A percentile compares a stretch with the other conserved stretches of the same genome.
These are phyloP conservation scores for Huntiella abstrusa DNA, from an alignment of 2,329 filamentous ascomycete species.

Conservation along the genomic window DNA sequence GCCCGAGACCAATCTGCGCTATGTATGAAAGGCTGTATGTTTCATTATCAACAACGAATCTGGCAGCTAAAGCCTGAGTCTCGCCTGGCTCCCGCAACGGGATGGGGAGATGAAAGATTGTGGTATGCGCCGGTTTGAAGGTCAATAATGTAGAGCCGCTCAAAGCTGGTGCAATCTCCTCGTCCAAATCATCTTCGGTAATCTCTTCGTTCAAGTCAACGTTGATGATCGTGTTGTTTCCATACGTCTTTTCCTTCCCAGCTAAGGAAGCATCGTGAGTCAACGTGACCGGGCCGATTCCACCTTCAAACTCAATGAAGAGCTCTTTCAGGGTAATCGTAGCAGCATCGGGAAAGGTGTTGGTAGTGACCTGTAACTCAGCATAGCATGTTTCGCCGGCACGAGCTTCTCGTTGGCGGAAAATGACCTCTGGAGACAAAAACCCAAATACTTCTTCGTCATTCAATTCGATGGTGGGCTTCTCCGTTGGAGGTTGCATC, in stretches of 20 bases:
- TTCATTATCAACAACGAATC: slow-evolving; percentile 42
- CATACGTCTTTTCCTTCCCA: slow-evolving; percentile 10
- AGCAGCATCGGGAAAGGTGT: slow-evolving; percentile 31
- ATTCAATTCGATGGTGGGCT: slow-evolving; percentile 30
- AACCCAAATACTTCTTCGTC: slow-evolving; percentile 35
- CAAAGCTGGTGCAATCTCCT: slow-evolving; percentile 15
- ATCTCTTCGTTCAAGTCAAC: slow-evolving; percentile 19
- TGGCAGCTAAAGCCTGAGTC: slow-evolving; percentile 44
- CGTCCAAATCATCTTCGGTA: slow-evolving; percentile 14
- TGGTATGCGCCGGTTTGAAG: slow-evolving; percentile 40
- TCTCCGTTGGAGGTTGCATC: slow-evolving; percentile 21
- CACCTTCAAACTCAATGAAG: slow-evolving; percentile 36
- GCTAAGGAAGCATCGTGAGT: slow-evolving; percentile 20
- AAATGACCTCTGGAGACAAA: slow-evolving; percentile 35
- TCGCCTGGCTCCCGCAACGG: slow-evolving; percentile 69
- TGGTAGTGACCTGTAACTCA: slow-evolving; percentile 38
- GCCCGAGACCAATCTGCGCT: slow-evolving; percentile 28
- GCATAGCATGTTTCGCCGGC: slow-evolving; percentile 40
- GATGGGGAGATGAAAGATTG: slow-evolving; percentile 52
- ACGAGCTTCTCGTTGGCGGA: slow-evolving; percentile 37
- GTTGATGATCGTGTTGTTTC: slow-evolving; percentile 14
- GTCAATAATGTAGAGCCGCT: slow-evolving; percentile 7
- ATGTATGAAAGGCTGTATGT: slow-evolving; percentile 50
- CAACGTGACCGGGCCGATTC: slow-evolving; percentile 35
- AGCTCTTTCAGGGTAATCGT: slow-evolving; percentile 34